Base-by-base conservation (phyloP, 2,329 filamentous ascomycete genomes). In the Fusarium duplospermum region DNA sequence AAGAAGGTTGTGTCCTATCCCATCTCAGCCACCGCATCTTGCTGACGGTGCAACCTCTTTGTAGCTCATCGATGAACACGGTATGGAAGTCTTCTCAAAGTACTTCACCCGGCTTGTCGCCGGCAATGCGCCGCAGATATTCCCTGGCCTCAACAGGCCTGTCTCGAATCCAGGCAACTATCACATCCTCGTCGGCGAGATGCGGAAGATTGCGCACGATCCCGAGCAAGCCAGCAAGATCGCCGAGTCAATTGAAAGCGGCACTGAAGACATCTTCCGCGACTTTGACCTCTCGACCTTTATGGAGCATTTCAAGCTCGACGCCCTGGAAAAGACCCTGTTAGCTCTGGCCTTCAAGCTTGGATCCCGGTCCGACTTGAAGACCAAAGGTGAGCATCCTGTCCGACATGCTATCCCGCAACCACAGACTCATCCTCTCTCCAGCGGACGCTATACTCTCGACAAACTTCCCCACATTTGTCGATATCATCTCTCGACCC, bases 71-170 rank as follows among this genome's bases (percentile, higher is more conserved):
- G 93, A 98, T 90, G 95, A 96, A 80, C 93, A 97, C 95, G 95
- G 95, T 82, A 99, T 99, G 96, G 97, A 99, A 89, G 95, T 98
- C 82, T 98, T 95, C 83, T 92, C 94, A 70, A 97, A 95, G 87
- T 98, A 96, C 84, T 97, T 99, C 85, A 92, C 94, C 84, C 94
- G 96, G 84, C 89, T 98, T 82, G 91, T 99, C 81, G 93, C 93
- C 84, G 92, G 93, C 85, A 98, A 98, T 91, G 94, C 95, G 79
- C 87, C 92, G 73, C 93, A 96, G 80, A 96, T 99, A 82, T 98
- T 98, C 82, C 92, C 94, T 61, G 91, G 93, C 73, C 87, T 92
- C 64, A 93, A 90, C 78, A 90, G 94, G 83, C 89, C 90, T 65
- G 89, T 91, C 74, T 89, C 94, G 74, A 93, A 93, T 83, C 88